phyloP scores from a whole-genome alignment of 345 rosid species.

The Eucalyptus cloeziana region DNA sequence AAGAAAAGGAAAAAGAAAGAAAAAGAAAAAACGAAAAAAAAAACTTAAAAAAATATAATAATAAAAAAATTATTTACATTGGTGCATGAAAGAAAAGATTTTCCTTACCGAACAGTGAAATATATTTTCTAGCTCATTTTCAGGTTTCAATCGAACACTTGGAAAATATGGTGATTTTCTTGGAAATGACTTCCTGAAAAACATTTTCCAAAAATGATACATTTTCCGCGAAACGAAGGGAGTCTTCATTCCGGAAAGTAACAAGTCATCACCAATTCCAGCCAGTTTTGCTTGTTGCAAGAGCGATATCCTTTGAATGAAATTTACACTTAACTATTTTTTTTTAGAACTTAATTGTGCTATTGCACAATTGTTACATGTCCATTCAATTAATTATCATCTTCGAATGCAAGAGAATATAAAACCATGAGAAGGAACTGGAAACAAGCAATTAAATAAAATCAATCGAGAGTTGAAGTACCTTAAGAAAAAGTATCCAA shows the following conservation, averaged over 20 bases:
- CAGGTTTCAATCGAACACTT: too few species aligned
- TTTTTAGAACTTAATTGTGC: neutral
- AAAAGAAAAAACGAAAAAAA: too few species aligned
- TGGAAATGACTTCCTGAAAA: too few species aligned
- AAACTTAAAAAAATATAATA: too few species aligned
- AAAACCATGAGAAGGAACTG: neutral
- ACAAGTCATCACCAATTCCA: neutral
- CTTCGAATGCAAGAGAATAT: neutral
- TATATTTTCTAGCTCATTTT: too few species aligned
- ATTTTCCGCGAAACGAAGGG: rapidly evolving
- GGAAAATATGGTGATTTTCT: too few species aligned
- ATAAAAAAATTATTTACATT: too few species aligned
- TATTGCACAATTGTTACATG: neutral
- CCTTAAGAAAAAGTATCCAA: constrained; percentile 73
- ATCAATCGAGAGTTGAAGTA: constrained; percentile 1
- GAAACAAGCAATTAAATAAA: neutral
- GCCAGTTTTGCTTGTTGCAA: neutral
- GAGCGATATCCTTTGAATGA: neutral
- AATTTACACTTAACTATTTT: neutral
- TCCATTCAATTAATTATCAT: neutral
- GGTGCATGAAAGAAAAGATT: too few species aligned
- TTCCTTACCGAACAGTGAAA: too few species aligned
- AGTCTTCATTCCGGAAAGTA: neutral
- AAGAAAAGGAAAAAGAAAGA: too few species aligned
- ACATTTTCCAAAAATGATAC: too few species aligned